A percentile compares a stretch with the other conserved stretches of the same genome.
Conservation (phyloP, 306 rosid species). For the Rubus idaeus region DNA sequence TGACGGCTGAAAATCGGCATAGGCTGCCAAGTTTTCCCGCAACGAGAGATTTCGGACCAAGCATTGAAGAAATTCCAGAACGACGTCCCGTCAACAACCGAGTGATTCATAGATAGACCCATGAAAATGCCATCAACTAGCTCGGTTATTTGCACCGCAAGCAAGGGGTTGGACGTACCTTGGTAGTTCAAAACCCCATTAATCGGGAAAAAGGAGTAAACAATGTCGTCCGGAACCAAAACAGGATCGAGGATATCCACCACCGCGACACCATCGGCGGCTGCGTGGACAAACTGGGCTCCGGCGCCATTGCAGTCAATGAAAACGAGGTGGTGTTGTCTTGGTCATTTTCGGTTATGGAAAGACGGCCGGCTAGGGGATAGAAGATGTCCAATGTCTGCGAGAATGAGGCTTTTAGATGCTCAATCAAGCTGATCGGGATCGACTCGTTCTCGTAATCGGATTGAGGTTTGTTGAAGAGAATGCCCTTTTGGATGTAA, state of each 20-base stretch:
- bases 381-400: slow-evolving; percentile 26
- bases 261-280: too few species aligned
- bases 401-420: slow-evolving; percentile 32
- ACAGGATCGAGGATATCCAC: too few species aligned
- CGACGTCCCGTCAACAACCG: slow-evolving; percentile 15
- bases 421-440: not conserved
- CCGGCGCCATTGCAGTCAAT: too few species aligned
- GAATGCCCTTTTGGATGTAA: slow-evolving; percentile 40
- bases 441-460: not conserved
- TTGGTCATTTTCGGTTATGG: not conserved
- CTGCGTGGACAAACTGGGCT: too few species aligned
- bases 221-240: too few species aligned
- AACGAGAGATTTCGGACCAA: slow-evolving; percentile 21
- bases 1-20: not conserved
- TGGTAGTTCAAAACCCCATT: too few species aligned
- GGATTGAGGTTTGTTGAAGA: slow-evolving; percentile 15
- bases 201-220: too few species aligned
- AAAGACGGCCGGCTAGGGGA: slow-evolving; percentile 16
- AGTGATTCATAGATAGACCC: slow-evolving; percentile 14
- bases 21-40: not conserved
- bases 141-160: too few species aligned
- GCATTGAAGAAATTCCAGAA: slow-evolving; percentile 42
- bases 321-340: not conserved
- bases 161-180: too few species aligned
- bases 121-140: too few species aligned